Percentiles rank a stretch among this genome's conserved stretches.
phyloP scores from a whole-genome alignment of 1,284 basidiomycete genomes.

The Pseudozyma pruni region DNA sequence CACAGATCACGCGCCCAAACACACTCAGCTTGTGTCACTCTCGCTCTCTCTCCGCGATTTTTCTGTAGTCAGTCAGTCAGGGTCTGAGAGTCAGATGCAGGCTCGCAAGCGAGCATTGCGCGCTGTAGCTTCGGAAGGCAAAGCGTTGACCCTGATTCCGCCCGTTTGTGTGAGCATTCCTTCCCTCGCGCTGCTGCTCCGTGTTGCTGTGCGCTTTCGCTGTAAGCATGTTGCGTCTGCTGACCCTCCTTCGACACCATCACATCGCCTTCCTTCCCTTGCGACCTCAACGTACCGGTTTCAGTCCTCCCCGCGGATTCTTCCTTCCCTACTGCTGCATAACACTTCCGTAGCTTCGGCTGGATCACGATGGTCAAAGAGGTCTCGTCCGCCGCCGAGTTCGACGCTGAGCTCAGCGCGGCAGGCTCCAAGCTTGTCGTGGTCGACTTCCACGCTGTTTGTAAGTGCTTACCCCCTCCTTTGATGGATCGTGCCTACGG shows the following conservation, averaged over 20 bases:
- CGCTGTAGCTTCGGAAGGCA: no score
- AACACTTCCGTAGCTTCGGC: neutral
- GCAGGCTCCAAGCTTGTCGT: conserved; percentile 49
- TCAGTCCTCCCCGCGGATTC: neutral
- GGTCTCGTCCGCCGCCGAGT: conserved; percentile 37
- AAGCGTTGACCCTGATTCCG: no score
- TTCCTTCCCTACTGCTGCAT: neutral
- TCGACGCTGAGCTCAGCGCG: conserved; percentile 38
- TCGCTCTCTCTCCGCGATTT: no score
- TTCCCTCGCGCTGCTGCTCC: no score
- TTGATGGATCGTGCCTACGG: no score
- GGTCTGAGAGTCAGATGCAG: no score
- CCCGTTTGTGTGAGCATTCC: no score
- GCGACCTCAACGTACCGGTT: neutral
- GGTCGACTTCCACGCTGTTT: conserved; percentile 50
- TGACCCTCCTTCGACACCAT: no score
- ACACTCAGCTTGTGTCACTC: no score
- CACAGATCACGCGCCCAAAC: no score
- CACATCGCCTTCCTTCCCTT: neutral
- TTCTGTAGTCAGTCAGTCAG: no score
- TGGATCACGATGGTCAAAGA: conserved; percentile 46
- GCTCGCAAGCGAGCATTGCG: no score
- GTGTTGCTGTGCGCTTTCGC: neutral
- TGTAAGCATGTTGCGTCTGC: neutral
- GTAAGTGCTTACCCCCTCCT: conserved; percentile 18